Percentiles rank a stretch among this genome's conserved stretches.
Conservation (phyloP, 495 filamentous ascomycete species). For the Viridothelium virens region DNA sequence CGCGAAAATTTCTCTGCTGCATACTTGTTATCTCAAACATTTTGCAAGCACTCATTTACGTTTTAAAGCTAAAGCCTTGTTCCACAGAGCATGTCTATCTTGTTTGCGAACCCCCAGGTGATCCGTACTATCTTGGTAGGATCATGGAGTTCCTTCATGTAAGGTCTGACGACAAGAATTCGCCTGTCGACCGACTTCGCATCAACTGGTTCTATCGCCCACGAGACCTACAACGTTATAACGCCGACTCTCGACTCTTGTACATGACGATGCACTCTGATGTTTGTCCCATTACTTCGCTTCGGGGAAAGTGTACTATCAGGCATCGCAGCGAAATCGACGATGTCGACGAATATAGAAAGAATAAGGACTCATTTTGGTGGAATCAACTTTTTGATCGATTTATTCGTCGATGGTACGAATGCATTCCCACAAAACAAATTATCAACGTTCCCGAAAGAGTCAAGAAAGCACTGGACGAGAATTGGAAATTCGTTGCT, state of each 20-base stretch:
- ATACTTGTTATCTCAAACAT: too few species aligned
- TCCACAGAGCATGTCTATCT: conserved; percentile 86
- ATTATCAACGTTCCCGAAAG: conserved; percentile 93
- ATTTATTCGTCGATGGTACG: conserved; percentile 96
- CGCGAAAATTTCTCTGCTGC: not conserved
- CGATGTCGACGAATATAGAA: conserved; percentile 76
- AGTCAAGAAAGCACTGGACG: conserved; percentile 90
- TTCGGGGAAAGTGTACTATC: conserved; percentile 89
- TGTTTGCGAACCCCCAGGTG: conserved; percentile 93
- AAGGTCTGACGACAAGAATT: conserved; percentile 55
- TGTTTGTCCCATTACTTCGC: conserved; percentile 79
- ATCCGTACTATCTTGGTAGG: conserved; percentile 93
- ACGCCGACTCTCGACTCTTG: conserved; percentile 77
- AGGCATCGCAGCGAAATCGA: conserved; percentile 77
- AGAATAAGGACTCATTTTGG: conserved; percentile 79
- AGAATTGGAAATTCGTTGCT: conserved; percentile 90
- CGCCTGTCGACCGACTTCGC: conserved; percentile 75
- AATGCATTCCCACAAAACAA: conserved; percentile 82
- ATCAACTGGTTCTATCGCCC: conserved; percentile 99
- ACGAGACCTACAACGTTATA: conserved; percentile 86
- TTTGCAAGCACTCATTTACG: too few species aligned
- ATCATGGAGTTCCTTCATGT: conserved; percentile 95
- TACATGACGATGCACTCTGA: conserved; percentile 99
- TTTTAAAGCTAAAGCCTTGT: conserved; percentile 25
- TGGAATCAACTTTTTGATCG: conserved; percentile 96